Conservation (phyloP, 805 yeast species). For the Martiniozyma abietophila region DNA sequence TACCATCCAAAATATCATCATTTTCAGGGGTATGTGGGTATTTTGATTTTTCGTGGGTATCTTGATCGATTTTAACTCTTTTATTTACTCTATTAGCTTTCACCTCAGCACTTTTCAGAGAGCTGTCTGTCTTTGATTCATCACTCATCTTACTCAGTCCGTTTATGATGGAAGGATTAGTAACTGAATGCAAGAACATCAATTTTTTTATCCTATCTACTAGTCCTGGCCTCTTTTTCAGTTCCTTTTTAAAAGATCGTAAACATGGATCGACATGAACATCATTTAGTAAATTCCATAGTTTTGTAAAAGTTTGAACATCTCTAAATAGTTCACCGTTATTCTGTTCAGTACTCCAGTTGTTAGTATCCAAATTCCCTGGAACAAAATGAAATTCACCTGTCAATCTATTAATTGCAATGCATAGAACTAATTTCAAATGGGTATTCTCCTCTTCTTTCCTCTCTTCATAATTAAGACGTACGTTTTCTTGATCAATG, state of each 20-base stretch:
- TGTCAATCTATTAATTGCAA: constrained; percentile 24
- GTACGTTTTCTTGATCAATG: too few species aligned
- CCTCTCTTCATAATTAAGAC: constrained; percentile 1
- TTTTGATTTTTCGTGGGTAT: neutral
- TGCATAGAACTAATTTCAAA: constrained; percentile 20
- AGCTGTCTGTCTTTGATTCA: too few species aligned
- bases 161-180: constrained; percentile 18
- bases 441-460: constrained; percentile 3
- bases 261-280: constrained; percentile 8
- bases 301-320: constrained; percentile 17
- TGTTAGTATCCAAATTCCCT: constrained; percentile 26
- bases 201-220: constrained; percentile 17
- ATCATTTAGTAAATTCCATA: constrained; percentile 16
- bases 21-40: neutral
- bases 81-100: too few species aligned
- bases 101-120: too few species aligned
- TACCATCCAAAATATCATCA: too few species aligned
- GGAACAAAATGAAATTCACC: constrained; percentile 27
- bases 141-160: constrained; percentile 5
- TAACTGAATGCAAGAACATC: constrained; percentile 19
- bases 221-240: constrained; percentile 7
- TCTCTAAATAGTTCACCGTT: constrained; percentile 26
- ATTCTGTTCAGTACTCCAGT: constrained; percentile 28
- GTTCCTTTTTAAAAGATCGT: constrained; percentile 9
- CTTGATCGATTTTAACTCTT: neutral